Percentiles rank a stretch among this genome's conserved stretches.
Conservation (phyloP, 1,139 yeast species). For the Debaryomyces robertsiae region DNA sequence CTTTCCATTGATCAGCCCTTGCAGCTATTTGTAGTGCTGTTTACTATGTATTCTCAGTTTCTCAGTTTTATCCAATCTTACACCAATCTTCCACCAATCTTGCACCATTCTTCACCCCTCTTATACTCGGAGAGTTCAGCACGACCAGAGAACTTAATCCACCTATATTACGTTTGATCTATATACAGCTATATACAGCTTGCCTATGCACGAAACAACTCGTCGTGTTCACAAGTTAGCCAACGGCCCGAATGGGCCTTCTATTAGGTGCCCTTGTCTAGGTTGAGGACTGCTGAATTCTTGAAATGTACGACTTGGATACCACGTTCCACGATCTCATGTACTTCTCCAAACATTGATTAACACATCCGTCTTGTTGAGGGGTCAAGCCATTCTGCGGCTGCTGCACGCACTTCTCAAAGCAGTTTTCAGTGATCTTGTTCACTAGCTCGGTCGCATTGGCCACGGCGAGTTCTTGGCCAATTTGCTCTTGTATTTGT, state of each 20-base stretch:
- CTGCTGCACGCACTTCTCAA: slow-evolving; percentile 66
- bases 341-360: slow-evolving; percentile 81
- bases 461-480: slow-evolving; percentile 83
- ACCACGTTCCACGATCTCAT: slow-evolving; percentile 90
- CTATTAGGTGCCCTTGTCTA: too few relatives aligned
- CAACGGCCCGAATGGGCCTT: too few relatives aligned
- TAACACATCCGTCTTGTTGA: slow-evolving; percentile 55
- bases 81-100: too few relatives aligned
- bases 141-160: background rate
- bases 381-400: slow-evolving; percentile 48
- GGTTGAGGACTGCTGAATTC: slow-evolving; percentile 53
- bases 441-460: slow-evolving; percentile 87
- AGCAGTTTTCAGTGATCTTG: slow-evolving; percentile 87
- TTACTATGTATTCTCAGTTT: too few relatives aligned
- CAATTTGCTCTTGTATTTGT: slow-evolving; percentile 69
- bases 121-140: background rate
- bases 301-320: slow-evolving; percentile 70
- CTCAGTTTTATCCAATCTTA: too few relatives aligned
- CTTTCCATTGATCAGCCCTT: too few relatives aligned
- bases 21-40: too few relatives aligned
- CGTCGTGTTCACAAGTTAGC: too few relatives aligned
- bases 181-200: slow-evolving; percentile 9
- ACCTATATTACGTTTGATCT: background rate
- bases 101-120: too few relatives aligned
- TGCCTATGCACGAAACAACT: slow-evolving; percentile 6